phyloP scores from a whole-genome alignment of 768 basidiomycete genomes.

The Collybia mongolica region DNA sequence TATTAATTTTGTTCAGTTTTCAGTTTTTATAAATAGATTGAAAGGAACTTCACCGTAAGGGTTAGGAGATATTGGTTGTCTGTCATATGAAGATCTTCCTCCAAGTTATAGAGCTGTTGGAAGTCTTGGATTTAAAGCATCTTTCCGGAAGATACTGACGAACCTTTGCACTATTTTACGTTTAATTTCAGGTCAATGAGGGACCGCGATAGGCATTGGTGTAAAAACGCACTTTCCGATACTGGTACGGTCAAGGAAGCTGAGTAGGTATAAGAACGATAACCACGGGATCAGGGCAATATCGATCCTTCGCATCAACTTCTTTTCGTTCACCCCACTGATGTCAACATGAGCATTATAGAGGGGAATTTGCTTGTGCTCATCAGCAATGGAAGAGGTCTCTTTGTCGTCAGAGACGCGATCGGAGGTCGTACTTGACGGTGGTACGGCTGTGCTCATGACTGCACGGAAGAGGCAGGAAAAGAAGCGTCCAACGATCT shows the following conservation, averaged over 20 bases:
- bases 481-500: background rate
- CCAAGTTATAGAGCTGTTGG: slow-evolving; percentile 61
- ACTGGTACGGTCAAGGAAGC: slow-evolving; percentile 57
- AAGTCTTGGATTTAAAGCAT: slow-evolving; percentile 2
- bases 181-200: slow-evolving; percentile 4
- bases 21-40: slow-evolving; percentile 9
- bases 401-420: slow-evolving; percentile 26
- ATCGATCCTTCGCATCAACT: slow-evolving; percentile 70
- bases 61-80: slow-evolving; percentile 66
- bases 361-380: slow-evolving; percentile 20
- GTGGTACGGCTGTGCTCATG: slow-evolving; percentile 8
- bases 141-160: background rate
- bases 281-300: slow-evolving; percentile 67
- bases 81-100: slow-evolving; percentile 53
- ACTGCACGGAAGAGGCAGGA: background rate
- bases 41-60: slow-evolving; percentile 43
- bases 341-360: slow-evolving; percentile 55
- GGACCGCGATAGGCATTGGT: slow-evolving; percentile 5
- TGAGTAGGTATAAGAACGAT: slow-evolving; percentile 73
- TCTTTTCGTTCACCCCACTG: slow-evolving; percentile 64
- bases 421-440: slow-evolving; percentile 7
- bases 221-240: slow-evolving; percentile 45
- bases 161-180: slow-evolving; percentile 43
- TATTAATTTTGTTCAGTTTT: background rate
- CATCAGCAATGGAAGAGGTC: slow-evolving; percentile 22